A percentile compares a stretch with the other conserved stretches of the same genome.
Evolutionary conservation across 768 basidiomycete species (phyloP).

Genomic region (Macrolepiota dolichaula): DNA sequence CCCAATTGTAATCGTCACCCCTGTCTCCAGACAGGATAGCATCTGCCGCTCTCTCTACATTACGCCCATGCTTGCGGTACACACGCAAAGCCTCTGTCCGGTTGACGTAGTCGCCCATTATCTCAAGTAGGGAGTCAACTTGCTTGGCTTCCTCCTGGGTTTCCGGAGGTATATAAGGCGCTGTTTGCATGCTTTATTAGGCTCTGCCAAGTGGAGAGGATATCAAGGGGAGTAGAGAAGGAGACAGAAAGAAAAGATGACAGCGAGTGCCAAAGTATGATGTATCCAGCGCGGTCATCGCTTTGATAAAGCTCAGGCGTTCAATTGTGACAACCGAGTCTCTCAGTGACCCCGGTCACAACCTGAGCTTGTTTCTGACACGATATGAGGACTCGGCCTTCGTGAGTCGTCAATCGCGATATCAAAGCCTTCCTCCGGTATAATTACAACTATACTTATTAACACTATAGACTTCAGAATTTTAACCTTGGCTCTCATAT

Average conservation of each 20-base stretch:
- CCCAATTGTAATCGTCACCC: slow-evolving; percentile 29
- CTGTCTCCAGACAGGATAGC: slow-evolving; percentile 53
- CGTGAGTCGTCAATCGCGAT: background rate
- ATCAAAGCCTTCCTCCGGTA: background rate
- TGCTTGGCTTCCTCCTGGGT: slow-evolving; percentile 9
- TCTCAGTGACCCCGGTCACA: background rate
- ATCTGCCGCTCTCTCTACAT: slow-evolving; percentile 52
- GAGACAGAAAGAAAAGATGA: background rate
- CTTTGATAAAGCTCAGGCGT: background rate
- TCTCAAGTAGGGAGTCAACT: slow-evolving; percentile 8
- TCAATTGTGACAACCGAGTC: background rate
- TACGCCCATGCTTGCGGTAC: slow-evolving; percentile 56
- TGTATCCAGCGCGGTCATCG: background rate
- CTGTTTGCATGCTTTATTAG: slow-evolving; percentile 5
- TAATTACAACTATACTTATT: background rate
- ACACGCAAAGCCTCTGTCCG: slow-evolving; percentile 49
- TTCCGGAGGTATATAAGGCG: slow-evolving; percentile 11
- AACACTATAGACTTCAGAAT: background rate
- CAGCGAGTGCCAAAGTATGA: background rate
- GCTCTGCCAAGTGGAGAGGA: background rate
- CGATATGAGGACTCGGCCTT: background rate
- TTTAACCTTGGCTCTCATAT: slow-evolving; percentile 52
- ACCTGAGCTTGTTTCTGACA: background rate
- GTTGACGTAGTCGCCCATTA: slow-evolving; percentile 29
- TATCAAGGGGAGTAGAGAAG: background rate